Percentiles rank a stretch among this genome's conserved stretches.
These are phyloP conservation scores for Nigrospora osmanthi DNA, from an alignment of 2,329 filamentous ascomycete species.

Conservation along the genomic window DNA sequence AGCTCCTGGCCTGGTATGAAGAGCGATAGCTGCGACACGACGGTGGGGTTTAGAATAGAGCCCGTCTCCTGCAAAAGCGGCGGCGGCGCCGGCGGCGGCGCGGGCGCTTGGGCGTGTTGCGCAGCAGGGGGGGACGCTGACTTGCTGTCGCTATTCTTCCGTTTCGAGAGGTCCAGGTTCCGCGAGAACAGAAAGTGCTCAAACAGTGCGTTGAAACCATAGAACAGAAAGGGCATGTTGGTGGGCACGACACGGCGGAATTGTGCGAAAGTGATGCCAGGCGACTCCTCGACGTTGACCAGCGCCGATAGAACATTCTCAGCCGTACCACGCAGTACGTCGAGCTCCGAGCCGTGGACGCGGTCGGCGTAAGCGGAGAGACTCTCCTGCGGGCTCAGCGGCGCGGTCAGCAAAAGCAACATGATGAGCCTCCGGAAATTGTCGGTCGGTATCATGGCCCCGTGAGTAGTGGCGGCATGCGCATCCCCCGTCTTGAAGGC, in stretches of 20 bases:
- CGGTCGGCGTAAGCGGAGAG: slow-evolving; percentile 53
- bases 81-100: slow-evolving; percentile 6
- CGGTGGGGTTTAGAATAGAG: slow-evolving; percentile 57
- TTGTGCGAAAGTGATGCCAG: slow-evolving; percentile 53
- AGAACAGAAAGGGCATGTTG: slow-evolving; percentile 59
- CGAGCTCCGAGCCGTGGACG: slow-evolving; percentile 46
- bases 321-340: slow-evolving; percentile 51
- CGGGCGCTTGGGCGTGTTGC: not conserved
- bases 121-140: slow-evolving; percentile 4
- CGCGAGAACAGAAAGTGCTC: slow-evolving; percentile 71
- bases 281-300: slow-evolving; percentile 53
- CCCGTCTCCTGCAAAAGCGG: slow-evolving; percentile 44
- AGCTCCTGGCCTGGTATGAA: slow-evolving; percentile 59
- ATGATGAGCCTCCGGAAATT: slow-evolving; percentile 65
- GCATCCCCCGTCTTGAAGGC: slow-evolving; percentile 46
- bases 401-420: slow-evolving; percentile 60
- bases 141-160: slow-evolving; percentile 23
- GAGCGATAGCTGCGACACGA: slow-evolving; percentile 64
- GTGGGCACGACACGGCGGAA: slow-evolving; percentile 53
- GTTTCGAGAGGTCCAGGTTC: slow-evolving; percentile 58
- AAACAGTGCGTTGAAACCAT: slow-evolving; percentile 60
- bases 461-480: slow-evolving; percentile 38
- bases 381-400: slow-evolving; percentile 56
- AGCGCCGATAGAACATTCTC: slow-evolving; percentile 61
- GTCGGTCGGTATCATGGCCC: slow-evolving; percentile 66